Conservation (phyloP, 139 green algal species). For the Tetraselmis striata region DNA sequence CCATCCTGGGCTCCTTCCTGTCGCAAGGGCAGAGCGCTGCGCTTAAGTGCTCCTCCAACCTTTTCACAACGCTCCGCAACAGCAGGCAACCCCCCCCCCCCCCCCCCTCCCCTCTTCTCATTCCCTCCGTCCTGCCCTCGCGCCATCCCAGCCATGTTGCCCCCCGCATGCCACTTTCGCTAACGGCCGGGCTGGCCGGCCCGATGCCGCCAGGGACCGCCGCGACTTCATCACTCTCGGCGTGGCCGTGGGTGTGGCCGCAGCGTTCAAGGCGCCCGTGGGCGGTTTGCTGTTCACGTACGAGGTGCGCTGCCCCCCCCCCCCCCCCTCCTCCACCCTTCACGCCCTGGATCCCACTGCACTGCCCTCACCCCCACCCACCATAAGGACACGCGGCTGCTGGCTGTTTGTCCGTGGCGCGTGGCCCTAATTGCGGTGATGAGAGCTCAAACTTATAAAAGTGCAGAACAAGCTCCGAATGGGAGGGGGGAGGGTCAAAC, state of each 20-base stretch:
- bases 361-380: too few relatives aligned
- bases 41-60: constrained; percentile 9
- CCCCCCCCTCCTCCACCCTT: too few relatives aligned
- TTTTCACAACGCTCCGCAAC: neutral
- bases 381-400: too few relatives aligned
- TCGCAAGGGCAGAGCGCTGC: neutral
- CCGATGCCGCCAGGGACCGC: constrained; percentile 68
- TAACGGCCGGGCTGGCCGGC: too few relatives aligned
- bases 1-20: constrained; percentile 10
- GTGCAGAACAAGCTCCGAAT: too few relatives aligned
- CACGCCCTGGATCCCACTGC: too few relatives aligned
- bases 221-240: constrained; percentile 87
- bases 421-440: too few relatives aligned
- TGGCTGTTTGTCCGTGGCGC: too few relatives aligned
- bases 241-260: constrained; percentile 69
- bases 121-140: too few relatives aligned
- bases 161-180: neutral
- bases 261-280: constrained; percentile 68
- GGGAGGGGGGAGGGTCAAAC: too few relatives aligned
- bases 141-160: too few relatives aligned
- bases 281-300: constrained; percentile 82
- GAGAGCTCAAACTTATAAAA: too few relatives aligned
- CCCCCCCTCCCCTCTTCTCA: neutral
- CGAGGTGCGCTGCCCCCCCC: constrained; percentile 35
- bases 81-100: neutral